Conservation (phyloP, 2,329 filamentous ascomycete species). For the Rhexocercosporidium sp. region DNA sequence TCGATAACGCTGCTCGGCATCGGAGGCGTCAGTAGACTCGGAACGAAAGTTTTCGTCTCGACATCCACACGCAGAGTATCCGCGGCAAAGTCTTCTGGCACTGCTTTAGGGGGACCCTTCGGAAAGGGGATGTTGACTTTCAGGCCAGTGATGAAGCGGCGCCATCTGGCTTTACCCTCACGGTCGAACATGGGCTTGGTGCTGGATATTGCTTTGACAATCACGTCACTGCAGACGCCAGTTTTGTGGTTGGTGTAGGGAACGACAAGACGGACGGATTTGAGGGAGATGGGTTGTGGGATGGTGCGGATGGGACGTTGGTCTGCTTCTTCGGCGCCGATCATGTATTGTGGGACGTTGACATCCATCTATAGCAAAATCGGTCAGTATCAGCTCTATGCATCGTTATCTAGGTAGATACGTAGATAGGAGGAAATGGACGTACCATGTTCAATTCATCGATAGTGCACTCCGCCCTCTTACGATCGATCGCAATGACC, state of each 20-base stretch:
- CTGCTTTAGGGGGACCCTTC: background rate
- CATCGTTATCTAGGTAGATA: background rate
- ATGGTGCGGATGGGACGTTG: slow-evolving; percentile 50
- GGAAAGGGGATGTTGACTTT: background rate
- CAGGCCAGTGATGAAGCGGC: slow-evolving; percentile 62
- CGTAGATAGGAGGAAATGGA: slow-evolving; percentile 50
- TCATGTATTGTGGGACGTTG: slow-evolving; percentile 48
- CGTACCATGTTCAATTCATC: slow-evolving; percentile 69
- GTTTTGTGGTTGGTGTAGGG: slow-evolving; percentile 71
- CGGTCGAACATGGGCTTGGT: slow-evolving; percentile 56
- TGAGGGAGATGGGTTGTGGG: slow-evolving; percentile 66
- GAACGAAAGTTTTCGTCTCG: slow-evolving; percentile 76
- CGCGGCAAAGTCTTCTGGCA: slow-evolving; percentile 54
- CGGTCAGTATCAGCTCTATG: slow-evolving; percentile 19
- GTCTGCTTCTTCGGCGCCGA: slow-evolving; percentile 45
- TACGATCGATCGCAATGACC: slow-evolving; percentile 62
- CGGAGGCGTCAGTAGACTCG: slow-evolving; percentile 77
- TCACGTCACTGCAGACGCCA: slow-evolving; percentile 70
- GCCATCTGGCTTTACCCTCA: slow-evolving; percentile 47
- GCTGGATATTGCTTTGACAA: slow-evolving; percentile 74
- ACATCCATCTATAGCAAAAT: slow-evolving; percentile 46
- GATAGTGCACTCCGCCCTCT: slow-evolving; percentile 64
- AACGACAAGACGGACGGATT: slow-evolving; percentile 80
- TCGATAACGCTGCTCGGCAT: slow-evolving; percentile 81
- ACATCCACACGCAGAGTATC: slow-evolving; percentile 82